Base-by-base conservation (phyloP, 768 basidiomycete species). In the Infundibulicybe gibba region DNA sequence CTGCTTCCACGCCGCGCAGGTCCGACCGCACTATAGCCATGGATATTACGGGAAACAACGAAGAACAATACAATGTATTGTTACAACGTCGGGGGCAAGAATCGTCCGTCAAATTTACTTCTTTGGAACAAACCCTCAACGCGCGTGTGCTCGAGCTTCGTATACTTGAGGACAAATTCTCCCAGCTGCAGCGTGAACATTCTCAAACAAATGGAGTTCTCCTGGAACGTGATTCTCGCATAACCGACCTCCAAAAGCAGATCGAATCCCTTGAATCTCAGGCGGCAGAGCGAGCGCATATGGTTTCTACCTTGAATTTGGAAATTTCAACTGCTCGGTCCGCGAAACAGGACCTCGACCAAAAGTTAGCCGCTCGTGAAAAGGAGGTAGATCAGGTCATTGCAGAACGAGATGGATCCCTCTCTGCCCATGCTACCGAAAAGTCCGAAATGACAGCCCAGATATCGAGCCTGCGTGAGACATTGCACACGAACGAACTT, bases 181-280 rank as follows among this genome's bases (percentile, higher is more conserved):
- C 50, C 5, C 48, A 53, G 17, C 40, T 63, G 17, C 52, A 60
- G 25, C 32, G 41, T 5, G 49, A 62, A 14, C 39, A 55, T 40
- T 41, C 52, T 10, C 47, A 45, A 13, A 48, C 49, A 21, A 51
- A 61, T 35, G 43, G 45, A n/a, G 47, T 45, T 32, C 39, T 68
- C 40, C 49, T 53, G 12, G 59, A 58, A 44, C 61, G 61, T 48
- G 57, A 56, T 51, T 38, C 48, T 30, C 61, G 54, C 48, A 50
- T 66, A 30, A 55, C 53, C 39, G 45, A 20, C 13, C 49, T 66
- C 31, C 55, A 60, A 19, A 30, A 49, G 46, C 49, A 54, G 35
- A 49, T 59, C 19, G 48, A 54, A 17, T 47, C 41, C 11, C 53
- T 55, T 20, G 55, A 61, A 43, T 38, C 35, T 13, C 45, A 46